These are phyloP conservation scores for Barnettozyma sp. DNA, from an alignment of 805 yeast genomes.

Conservation along the genomic window DNA sequence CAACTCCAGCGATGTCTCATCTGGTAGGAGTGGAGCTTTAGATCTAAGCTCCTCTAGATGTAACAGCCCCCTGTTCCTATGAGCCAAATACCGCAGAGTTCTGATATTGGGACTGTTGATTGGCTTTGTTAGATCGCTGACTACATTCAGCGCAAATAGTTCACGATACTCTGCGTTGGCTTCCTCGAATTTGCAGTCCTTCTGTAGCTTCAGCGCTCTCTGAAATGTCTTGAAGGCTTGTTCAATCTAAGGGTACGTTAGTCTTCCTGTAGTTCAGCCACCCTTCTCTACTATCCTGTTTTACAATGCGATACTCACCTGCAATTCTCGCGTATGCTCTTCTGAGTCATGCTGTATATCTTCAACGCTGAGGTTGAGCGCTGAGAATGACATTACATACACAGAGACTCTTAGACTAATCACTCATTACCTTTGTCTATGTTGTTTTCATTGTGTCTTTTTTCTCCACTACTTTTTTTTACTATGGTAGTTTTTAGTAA, in stretches of 20 bases:
- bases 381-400: conserved; percentile 73
- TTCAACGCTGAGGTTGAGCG: conserved; percentile 73
- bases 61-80: conserved; percentile 76
- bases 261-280: no score
- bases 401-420: no score
- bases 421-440: no score
- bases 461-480: neutral
- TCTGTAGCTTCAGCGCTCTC: conserved; percentile 58
- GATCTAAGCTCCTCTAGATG: conserved; percentile 36
- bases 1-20: conserved; percentile 9
- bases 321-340: conserved; percentile 87
- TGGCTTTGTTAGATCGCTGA: conserved; percentile 39
- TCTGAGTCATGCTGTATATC: conserved; percentile 65
- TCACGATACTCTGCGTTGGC: conserved; percentile 54
- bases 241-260: conserved; percentile 38
- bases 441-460: neutral
- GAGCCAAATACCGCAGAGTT: conserved; percentile 66
- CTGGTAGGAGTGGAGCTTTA: conserved; percentile 11
- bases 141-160: conserved; percentile 62
- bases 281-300: no score
- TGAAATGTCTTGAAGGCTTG: conserved; percentile 75
- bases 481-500: neutral
- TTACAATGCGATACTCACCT: conserved; percentile 40
- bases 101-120: conserved; percentile 59
- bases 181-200: conserved; percentile 36